Evolutionary conservation across 495 filamentous ascomycete species (phyloP), one percentile per base, ranked within the genome.

Genomic region (Aspergillus wentii): DNA sequence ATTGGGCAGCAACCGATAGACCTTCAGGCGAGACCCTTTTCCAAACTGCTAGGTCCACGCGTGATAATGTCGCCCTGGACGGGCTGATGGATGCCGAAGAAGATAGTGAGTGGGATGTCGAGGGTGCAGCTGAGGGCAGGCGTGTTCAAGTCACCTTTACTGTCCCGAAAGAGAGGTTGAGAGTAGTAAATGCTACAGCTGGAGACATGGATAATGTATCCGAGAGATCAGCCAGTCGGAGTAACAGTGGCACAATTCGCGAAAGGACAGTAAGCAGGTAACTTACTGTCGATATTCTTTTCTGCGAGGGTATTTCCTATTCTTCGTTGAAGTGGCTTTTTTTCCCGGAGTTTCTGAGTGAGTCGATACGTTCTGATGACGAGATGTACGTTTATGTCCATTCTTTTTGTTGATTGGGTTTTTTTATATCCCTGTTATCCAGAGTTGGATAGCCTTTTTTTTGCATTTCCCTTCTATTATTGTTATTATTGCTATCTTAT

Each of bases 121-220:
- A 96, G 57, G 75, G 75, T 30, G 87, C 86, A 5, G 83, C 85
- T 1, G 81, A 90, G 60, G 77, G 75, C 34, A 60, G 88, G 29
- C 74, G 86, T 11, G 90, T 97, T 42, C 91, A 97, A 64, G 77
- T 94, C 44, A 94, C 94, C 69, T 97, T 94, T 59, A 94, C 89
- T 1, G 86, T 94, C 40, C 91, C 91, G 32, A 84, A 79, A 57
- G 83, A 88, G 64, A 78, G 74, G 56, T 55, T 97, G 48, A 69
- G 91, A 33, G 88, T 97, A 9, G 89, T 95, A 7, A 97, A 97
- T 64, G 78, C 62, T 8, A 54, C 59, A 1, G 59, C 58, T 1
- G 38, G 49, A 0, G 62, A 69, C 28, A 40, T 64, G 48, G 61
- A 65, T 37, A 51, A 53, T 30, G 17, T 57, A 16, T 66, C 62